Percentiles rank a stretch among this genome's conserved stretches.
Conservation (phyloP, 202 grass and related monocot genomes). For the Setaria italica region DNA sequence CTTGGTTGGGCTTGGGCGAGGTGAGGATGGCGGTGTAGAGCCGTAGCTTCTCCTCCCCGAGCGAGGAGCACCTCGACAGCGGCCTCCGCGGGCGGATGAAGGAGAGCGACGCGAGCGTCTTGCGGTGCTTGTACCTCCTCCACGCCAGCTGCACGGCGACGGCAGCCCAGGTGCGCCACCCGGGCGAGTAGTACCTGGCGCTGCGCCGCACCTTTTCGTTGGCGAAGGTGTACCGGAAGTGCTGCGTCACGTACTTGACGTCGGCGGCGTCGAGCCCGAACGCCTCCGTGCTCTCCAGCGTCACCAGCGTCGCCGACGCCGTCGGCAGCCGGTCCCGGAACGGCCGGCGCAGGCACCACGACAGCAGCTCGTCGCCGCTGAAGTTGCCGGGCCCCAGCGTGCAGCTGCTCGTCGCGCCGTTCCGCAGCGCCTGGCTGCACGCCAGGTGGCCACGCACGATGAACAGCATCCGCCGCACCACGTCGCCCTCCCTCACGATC, state of each 20-base stretch:
- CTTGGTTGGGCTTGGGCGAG: slow-evolving; percentile 81
- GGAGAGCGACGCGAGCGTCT: slow-evolving; percentile 73
- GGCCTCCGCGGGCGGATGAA: slow-evolving; percentile 77
- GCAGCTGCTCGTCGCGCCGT: slow-evolving; percentile 68
- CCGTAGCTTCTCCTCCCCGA: slow-evolving; percentile 86
- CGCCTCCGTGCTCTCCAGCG: slow-evolving; percentile 77
- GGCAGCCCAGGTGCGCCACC: slow-evolving; percentile 90
- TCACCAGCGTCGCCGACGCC: slow-evolving; percentile 73
- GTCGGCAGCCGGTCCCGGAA: slow-evolving; percentile 77
- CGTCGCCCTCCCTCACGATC: slow-evolving; percentile 75
- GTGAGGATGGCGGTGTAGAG: slow-evolving; percentile 82
- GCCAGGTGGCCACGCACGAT: slow-evolving; percentile 79
- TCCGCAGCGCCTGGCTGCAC: slow-evolving; percentile 72
- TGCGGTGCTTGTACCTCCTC: slow-evolving; percentile 77
- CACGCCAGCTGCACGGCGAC: slow-evolving; percentile 88
- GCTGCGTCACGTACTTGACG: slow-evolving; percentile 83
- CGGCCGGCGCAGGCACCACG: slow-evolving; percentile 85
- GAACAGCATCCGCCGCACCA: slow-evolving; percentile 86
- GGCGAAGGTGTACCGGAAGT: slow-evolving; percentile 91
- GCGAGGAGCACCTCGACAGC: slow-evolving; percentile 67
- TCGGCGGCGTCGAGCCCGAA: slow-evolving; percentile 79
- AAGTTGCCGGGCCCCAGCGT: slow-evolving; percentile 90
- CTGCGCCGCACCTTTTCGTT: slow-evolving; percentile 80
- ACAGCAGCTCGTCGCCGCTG: slow-evolving; percentile 83
- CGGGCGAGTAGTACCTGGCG: slow-evolving; percentile 84